These are phyloP conservation scores for Aspergillus luchuensis DNA, from an alignment of 2,329 filamentous ascomycete species.

Conservation along the genomic window DNA sequence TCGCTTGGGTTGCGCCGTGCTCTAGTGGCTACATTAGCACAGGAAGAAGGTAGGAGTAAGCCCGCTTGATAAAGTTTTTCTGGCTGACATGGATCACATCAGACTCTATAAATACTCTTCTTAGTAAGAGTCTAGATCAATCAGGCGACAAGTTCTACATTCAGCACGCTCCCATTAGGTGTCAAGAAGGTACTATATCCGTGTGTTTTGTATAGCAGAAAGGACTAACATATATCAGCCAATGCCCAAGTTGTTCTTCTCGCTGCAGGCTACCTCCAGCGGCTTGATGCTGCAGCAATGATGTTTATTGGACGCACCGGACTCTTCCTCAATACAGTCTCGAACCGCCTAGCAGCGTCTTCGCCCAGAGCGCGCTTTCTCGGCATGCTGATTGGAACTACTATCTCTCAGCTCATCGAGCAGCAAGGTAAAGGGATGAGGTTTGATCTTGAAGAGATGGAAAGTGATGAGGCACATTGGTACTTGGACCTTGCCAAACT, in stretches of 20 bases:
- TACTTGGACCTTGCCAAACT: slow-evolving; percentile 68
- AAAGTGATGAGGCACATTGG: slow-evolving; percentile 71
- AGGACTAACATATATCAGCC: slow-evolving; percentile 53
- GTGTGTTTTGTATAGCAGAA: too few species aligned
- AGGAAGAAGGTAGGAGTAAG: slow-evolving; percentile 48
- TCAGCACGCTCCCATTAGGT: slow-evolving; percentile 76
- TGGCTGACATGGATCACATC: slow-evolving; percentile 11
- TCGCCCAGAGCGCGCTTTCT: slow-evolving; percentile 76
- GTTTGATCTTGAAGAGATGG: slow-evolving; percentile 80
- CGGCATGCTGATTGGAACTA: slow-evolving; percentile 84
- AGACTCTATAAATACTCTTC: slow-evolving; percentile 53
- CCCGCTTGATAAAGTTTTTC: too few species aligned
- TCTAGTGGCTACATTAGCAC: slow-evolving; percentile 60
- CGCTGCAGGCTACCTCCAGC: slow-evolving; percentile 72
- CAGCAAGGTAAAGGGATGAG: slow-evolving; percentile 70
- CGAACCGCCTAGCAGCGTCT: slow-evolving; percentile 78
- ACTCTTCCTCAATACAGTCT: slow-evolving; percentile 74
- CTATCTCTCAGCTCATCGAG: slow-evolving; percentile 66
- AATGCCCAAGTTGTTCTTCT: slow-evolving; percentile 79
- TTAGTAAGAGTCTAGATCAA: slow-evolving; percentile 66
- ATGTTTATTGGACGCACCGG: slow-evolving; percentile 70
- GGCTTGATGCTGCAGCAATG: slow-evolving; percentile 66
- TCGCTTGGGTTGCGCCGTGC: slow-evolving; percentile 68
- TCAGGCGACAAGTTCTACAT: slow-evolving; percentile 90
- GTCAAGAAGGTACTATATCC: slow-evolving; percentile 74